phyloP scores from a whole-genome alignment of 2,329 filamentous ascomycete genomes.

The Penicillium sp. region DNA sequence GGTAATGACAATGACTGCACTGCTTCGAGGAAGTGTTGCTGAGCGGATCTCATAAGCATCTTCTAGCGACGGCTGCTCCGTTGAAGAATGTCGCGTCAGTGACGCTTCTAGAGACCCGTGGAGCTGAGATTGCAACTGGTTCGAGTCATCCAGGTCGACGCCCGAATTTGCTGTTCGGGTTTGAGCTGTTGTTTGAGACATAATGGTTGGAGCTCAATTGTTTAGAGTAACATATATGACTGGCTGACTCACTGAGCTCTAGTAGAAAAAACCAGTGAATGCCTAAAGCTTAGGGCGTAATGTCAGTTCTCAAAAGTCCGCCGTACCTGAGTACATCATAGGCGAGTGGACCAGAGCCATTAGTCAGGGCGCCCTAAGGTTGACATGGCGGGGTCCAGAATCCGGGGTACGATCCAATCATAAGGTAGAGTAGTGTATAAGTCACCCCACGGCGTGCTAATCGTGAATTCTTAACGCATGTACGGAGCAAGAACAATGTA shows the following conservation, averaged over 20 bases:
- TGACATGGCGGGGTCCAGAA: no score
- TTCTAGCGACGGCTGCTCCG: neutral
- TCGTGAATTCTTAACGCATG: no score
- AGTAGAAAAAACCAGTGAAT: no score
- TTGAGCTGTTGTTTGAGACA: conserved; percentile 6
- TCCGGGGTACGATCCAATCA: no score
- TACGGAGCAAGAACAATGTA: neutral
- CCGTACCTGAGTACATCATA: no score
- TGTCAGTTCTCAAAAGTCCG: no score
- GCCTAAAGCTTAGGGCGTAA: no score
- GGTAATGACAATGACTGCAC: conserved; percentile 24
- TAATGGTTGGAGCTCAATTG: neutral
- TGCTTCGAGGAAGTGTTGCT: conserved; percentile 5
- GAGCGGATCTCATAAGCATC: neutral
- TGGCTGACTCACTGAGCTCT: no score
- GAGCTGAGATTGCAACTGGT: neutral
- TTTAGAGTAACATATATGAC: no score
- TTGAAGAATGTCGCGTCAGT: neutral
- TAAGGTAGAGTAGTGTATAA: no score
- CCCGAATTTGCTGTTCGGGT: neutral
- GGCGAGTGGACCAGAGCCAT: neutral
- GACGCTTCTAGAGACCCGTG: neutral
- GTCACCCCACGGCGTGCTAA: no score
- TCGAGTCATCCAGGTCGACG: conserved; percentile 7
- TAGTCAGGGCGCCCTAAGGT: neutral